phyloP scores from a whole-genome alignment of 805 yeast genomes.

The Saccharomycopsis fibuligera region DNA sequence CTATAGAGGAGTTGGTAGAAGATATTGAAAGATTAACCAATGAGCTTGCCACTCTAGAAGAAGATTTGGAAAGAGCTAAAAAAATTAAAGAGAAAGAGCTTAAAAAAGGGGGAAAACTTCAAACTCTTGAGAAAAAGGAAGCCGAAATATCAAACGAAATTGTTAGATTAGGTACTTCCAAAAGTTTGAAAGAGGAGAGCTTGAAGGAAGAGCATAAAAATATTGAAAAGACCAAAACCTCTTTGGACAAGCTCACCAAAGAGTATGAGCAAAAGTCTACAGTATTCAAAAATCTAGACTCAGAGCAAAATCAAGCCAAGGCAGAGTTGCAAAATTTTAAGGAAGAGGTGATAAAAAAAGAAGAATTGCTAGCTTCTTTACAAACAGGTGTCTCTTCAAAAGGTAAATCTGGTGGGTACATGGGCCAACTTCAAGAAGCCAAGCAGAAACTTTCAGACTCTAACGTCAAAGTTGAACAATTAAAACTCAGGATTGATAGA shows the following conservation, averaged over 20 bases:
- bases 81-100: conserved; percentile 49
- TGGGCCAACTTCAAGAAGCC: conserved; percentile 59
- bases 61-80: conserved; percentile 53
- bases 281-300: conserved; percentile 36
- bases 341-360: conserved; percentile 48
- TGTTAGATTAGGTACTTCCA: conserved; percentile 61
- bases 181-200: conserved; percentile 52
- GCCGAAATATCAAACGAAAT: conserved; percentile 51
- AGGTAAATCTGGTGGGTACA: conserved; percentile 74
- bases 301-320: conserved; percentile 40
- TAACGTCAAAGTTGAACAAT: conserved; percentile 51
- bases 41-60: conserved; percentile 54
- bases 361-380: conserved; percentile 73
- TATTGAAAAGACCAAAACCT: conserved; percentile 29
- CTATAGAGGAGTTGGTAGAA: conserved; percentile 36
- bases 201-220: conserved; percentile 45
- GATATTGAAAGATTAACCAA: conserved; percentile 40
- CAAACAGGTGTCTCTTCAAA: conserved; percentile 86
- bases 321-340: conserved; percentile 39
- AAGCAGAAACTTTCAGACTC: conserved; percentile 49
- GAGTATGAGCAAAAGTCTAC: conserved; percentile 33
- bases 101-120: conserved; percentile 52
- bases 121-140: conserved; percentile 54
- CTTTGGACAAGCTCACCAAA: conserved; percentile 30
- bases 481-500: conserved; percentile 52